A percentile compares a stretch with the other conserved stretches of the same genome.
phyloP scores from a whole-genome alignment of 345 rosid genomes.

The Citropsis articulata region DNA sequence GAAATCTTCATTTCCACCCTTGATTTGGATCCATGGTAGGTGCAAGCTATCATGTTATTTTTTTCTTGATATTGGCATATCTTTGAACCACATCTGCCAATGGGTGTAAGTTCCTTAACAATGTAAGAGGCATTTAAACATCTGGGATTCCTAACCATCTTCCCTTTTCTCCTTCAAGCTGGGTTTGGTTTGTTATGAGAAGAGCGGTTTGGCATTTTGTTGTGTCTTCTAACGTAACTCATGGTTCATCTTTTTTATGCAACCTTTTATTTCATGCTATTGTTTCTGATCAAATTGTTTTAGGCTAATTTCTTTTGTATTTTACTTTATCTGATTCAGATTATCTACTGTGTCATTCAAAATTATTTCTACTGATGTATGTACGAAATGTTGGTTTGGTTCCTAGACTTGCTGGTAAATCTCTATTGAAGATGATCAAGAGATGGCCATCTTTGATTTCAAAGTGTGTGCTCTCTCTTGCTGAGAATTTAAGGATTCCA shows the following conservation, averaged over 20 bases:
- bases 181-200: neutral
- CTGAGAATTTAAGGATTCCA: conserved; percentile 61
- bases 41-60: neutral
- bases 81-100: neutral
- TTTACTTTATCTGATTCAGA: neutral
- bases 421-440: conserved; percentile 84
- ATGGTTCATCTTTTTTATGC: neutral
- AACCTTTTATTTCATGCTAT: neutral
- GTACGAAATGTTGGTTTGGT: conserved; percentile 28
- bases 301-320: neutral
- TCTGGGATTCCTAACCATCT: neutral
- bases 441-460: conserved; percentile 93
- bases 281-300: neutral
- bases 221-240: neutral
- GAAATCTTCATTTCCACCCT: neutral
- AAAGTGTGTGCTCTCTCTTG: conserved; percentile 73
- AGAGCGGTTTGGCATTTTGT: neutral
- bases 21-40: neutral
- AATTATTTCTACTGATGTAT: conserved; percentile 6
- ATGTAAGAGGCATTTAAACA: neutral
- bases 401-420: conserved; percentile 87
- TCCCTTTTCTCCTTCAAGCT: neutral
- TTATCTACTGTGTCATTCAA: neutral
- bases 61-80: neutral
- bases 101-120: neutral